Conservation (phyloP, 495 filamentous ascomycete genomes). For the Talaromyces trachyspermus region DNA sequence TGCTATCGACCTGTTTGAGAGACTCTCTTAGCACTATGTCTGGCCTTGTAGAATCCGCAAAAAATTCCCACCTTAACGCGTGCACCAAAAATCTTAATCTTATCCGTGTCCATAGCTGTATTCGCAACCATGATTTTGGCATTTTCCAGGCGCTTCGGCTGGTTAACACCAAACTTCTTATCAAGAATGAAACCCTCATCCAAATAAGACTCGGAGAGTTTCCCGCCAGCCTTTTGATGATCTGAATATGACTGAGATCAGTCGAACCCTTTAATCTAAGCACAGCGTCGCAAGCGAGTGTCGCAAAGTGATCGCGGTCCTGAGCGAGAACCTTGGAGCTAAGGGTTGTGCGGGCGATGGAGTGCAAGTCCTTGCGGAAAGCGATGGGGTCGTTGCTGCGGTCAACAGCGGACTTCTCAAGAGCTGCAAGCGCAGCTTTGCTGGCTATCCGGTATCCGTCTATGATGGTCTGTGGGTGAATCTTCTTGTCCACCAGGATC, state of each 20-base stretch:
- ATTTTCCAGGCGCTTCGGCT: conserved; percentile 94
- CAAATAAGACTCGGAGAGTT: conserved; percentile 92
- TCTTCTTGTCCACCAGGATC: conserved; percentile 93
- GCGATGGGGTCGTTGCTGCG: conserved; percentile 72
- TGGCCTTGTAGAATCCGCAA: too few relatives aligned
- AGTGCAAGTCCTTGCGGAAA: conserved; percentile 82
- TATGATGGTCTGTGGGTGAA: conserved; percentile 98
- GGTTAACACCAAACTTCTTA: conserved; percentile 98
- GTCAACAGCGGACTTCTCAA: conserved; percentile 79
- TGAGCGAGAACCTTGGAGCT: conserved; percentile 96
- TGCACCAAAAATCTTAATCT: conserved; percentile 98
- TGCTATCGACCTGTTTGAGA: conserved; percentile 51
- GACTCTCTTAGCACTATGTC: background rate
- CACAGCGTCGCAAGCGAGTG: conserved; percentile 87
- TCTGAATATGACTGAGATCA: conserved; percentile 95
- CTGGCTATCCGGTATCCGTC: conserved; percentile 98
- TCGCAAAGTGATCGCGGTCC: conserved; percentile 86
- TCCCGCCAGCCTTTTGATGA: conserved; percentile 99
- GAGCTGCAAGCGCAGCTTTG: conserved; percentile 72
- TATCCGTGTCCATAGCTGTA: conserved; percentile 98
- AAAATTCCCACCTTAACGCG: conserved; percentile 65
- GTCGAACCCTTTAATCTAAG: conserved; percentile 83
- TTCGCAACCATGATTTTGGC: conserved; percentile 97
- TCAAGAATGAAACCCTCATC: conserved; percentile 98
- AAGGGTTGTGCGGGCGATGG: conserved; percentile 92